Conservation (phyloP, 2,329 filamentous ascomycete species). For the Aspergillus puulaauensis region DNA sequence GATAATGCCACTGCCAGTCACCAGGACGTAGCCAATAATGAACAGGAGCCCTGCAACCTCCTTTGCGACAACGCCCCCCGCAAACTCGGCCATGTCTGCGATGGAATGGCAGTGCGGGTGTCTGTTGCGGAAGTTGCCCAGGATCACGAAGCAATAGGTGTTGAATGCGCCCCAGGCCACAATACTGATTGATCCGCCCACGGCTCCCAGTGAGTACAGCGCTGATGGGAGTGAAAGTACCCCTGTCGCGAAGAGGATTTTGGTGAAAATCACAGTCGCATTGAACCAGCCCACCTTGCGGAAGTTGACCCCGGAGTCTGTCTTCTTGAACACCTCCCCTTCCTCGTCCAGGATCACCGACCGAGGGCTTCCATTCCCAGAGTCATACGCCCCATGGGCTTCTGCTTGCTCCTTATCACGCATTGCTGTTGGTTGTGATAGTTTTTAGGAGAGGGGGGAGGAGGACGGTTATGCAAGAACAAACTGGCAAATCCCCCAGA, state of each 20-base stretch:
- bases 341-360: slow-evolving; percentile 2
- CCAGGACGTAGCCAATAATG: slow-evolving; percentile 58
- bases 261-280: slow-evolving; percentile 54
- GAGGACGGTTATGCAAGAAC: background rate
- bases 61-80: slow-evolving; percentile 53
- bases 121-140: slow-evolving; percentile 53
- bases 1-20: slow-evolving; percentile 58
- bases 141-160: slow-evolving; percentile 45
- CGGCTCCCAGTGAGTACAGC: slow-evolving; percentile 19
- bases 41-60: slow-evolving; percentile 59
- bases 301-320: slow-evolving; percentile 51
- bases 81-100: slow-evolving; percentile 58
- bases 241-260: slow-evolving; percentile 36
- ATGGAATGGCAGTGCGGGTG: slow-evolving; percentile 55
- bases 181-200: slow-evolving; percentile 17
- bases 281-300: slow-evolving; percentile 55
- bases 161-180: slow-evolving; percentile 37
- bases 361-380: background rate
- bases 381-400: background rate
- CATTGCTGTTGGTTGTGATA: background rate
- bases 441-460: too few relatives aligned
- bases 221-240: slow-evolving; percentile 21
- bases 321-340: slow-evolving; percentile 54
- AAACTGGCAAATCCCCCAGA: background rate
- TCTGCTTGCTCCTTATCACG: background rate